Evolutionary conservation across 345 rosid genomes (phyloP).

Genomic region (Syzygium oleosum): DNA sequence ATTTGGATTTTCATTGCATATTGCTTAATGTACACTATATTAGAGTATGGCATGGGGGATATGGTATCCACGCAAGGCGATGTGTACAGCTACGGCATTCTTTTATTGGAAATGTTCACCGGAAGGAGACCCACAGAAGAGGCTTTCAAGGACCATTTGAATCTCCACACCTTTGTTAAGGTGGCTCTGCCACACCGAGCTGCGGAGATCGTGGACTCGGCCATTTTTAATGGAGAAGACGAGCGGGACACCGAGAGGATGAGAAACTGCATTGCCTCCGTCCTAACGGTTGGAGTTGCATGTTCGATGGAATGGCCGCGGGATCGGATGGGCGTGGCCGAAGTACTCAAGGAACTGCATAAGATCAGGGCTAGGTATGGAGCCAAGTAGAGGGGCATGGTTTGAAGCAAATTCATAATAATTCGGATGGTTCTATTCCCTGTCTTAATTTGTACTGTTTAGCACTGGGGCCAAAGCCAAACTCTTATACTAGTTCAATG

Average conservation of each 20-base stretch:
- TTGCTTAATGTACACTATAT: background rate
- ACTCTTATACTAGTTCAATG: too few species aligned
- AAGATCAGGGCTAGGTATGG: background rate
- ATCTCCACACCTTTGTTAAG: background rate
- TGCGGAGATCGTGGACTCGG: background rate
- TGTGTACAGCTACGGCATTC: background rate
- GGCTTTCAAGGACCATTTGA: background rate
- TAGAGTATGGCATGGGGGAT: background rate
- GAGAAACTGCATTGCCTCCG: rapidly evolving
- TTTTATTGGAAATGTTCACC: background rate
- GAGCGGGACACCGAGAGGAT: background rate
- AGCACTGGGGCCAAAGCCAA: too few species aligned
- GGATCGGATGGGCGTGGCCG: background rate
- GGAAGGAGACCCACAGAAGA: background rate
- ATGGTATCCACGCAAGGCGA: background rate
- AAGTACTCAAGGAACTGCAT: background rate
- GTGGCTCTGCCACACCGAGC: background rate
- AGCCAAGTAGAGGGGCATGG: rapidly evolving
- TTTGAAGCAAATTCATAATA: background rate
- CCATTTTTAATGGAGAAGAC: background rate
- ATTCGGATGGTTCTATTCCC: too few species aligned
- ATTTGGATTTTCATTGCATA: rapidly evolving
- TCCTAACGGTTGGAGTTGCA: background rate
- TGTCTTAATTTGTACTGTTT: too few species aligned
- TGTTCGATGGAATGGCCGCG: background rate